Conservation (phyloP, 1,284 basidiomycete species). For the Testicularia cyperi region DNA sequence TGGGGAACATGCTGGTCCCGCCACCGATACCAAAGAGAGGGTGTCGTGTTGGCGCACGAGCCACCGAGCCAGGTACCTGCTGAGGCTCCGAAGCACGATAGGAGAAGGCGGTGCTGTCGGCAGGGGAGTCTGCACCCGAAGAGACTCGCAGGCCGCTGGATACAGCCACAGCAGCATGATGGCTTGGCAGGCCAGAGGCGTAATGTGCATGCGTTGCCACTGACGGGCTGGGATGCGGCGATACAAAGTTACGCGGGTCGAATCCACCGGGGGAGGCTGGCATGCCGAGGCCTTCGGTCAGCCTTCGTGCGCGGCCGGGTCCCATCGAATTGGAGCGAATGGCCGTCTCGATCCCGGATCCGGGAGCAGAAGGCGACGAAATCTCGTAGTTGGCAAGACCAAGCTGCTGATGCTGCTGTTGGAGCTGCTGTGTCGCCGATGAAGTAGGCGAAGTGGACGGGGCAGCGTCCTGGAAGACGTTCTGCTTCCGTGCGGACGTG, state of each 20-base stretch:
- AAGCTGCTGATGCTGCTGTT: not conserved
- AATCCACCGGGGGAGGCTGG: conserved; percentile 26
- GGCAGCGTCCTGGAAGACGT: too few species aligned
- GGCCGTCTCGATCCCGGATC: conserved; percentile 22
- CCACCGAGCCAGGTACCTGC: conserved; percentile 11
- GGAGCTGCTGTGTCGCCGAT: not conserved
- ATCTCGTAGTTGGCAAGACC: conserved; percentile 21
- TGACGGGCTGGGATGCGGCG: conserved; percentile 36
- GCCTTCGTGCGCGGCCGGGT: conserved; percentile 18
- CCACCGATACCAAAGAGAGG: conserved; percentile 27
- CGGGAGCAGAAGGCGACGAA: conserved; percentile 5
- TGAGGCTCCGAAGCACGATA: conserved; percentile 26
- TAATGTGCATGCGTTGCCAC: conserved; percentile 41
- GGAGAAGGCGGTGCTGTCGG: conserved; percentile 1
- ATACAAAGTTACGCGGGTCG: conserved; percentile 36
- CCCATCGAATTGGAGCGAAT: conserved; percentile 23
- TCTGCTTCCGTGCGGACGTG: too few species aligned
- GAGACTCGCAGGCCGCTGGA: conserved; percentile 30
- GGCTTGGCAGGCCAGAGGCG: conserved; percentile 34
- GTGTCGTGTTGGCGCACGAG: conserved; percentile 22
- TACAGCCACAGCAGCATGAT: conserved; percentile 16
- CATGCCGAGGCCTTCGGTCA: conserved; percentile 20
- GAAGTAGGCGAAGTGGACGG: too few species aligned
- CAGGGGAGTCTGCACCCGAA: conserved; percentile 6
- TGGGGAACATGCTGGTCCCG: conserved; percentile 24